Conservation (phyloP, 225 moss, liverwort and hornwort species). For the Asterella californica region DNA sequence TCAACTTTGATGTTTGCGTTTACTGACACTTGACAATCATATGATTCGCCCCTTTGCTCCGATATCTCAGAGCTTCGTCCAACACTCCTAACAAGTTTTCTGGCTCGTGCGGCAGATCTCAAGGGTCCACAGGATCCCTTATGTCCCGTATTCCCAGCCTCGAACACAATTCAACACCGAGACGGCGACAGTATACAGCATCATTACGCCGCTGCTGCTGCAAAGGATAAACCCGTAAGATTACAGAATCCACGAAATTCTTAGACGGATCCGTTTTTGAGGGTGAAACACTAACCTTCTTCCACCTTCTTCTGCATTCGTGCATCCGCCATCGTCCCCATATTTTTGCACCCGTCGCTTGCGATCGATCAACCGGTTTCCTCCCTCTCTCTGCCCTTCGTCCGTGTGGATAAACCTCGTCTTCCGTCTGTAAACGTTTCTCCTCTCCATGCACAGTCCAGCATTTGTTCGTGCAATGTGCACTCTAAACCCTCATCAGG, state of each 20-base stretch:
- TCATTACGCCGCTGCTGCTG: neutral
- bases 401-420: no score
- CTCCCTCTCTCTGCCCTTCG: no score
- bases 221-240: no score
- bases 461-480: no score
- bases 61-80: no score
- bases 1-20: neutral
- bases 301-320: conserved; percentile 95
- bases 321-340: conserved; percentile 70
- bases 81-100: neutral
- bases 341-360: neutral
- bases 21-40: neutral
- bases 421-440: no score
- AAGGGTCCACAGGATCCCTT: neutral
- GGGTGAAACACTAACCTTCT: conserved; percentile 57
- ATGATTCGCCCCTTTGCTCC: no score
- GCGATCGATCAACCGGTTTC: neutral
- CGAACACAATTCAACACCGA: neutral
- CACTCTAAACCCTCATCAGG: no score
- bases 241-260: neutral
- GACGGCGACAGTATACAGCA: neutral
- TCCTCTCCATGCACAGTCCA: no score
- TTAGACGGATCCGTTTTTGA: neutral
- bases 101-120: neutral
- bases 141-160: neutral